Base-by-base conservation (phyloP, 306 rosid species). In the Heteromeles arbutifolia region DNA sequence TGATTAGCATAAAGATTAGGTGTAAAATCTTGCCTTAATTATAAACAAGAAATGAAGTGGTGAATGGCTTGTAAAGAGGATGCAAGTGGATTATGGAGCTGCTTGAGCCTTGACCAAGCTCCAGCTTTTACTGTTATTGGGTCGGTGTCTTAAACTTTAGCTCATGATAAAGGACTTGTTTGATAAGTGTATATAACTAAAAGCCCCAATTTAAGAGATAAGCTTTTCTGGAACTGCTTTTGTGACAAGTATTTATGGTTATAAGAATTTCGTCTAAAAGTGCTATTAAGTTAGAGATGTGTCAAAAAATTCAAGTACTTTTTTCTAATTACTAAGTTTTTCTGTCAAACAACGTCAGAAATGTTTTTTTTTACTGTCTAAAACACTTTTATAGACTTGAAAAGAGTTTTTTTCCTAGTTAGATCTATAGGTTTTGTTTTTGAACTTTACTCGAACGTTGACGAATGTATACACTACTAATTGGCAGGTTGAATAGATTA, bases 1-100 rank as follows among this genome's bases (percentile, higher is more conserved):
- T 70, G 72, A 83, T 54, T 44, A 81, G 52, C 56, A 41, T 32
- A 74, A 62, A 57, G 65, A 73, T 25, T 31, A 11, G 28, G 52
- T 71, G 68, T 61, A 70, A 70, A 28, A 64, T 71, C 66, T 65
- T 31, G 26, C 31, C 28, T 79, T 66, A 8, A 56, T 57, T 37
- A 4, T 63, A 12, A 25, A 32, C 19, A 50, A 39, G 41, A 37
- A 37, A 50, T 62, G 17, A 28, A 28, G 26, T 50, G 50, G 13
- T 52, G 58, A 26, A 1, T 25, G 52, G 66, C 59, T 37, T 52
- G 70, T 63, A 70, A 62, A 78, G 44, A 34, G 39, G 66, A 72
- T 72, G 15, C 11, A 17, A 73, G 76, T 22, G 67, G 39, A 45
- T 45, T 31, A 6, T 4, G 41, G 48, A 74, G 78, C 39, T 25